phyloP scores from a whole-genome alignment of 2,329 filamentous ascomycete species.

The Xylariaceae sp. region DNA sequence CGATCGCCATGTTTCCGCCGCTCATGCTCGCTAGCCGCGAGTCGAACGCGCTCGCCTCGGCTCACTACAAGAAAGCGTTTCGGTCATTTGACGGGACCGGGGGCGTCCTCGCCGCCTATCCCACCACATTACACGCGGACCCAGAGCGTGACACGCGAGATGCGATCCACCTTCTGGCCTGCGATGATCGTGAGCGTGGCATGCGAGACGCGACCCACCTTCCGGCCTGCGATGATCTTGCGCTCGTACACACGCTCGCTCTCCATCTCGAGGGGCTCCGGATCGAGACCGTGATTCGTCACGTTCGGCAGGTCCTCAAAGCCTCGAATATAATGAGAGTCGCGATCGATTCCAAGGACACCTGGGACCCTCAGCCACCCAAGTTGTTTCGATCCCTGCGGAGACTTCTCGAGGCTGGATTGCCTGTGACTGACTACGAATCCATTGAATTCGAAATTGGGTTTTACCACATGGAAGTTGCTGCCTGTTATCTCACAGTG shows the following conservation, averaged over 20 bases:
- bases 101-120: conserved; percentile 2
- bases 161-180: not conserved
- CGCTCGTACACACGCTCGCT: not conserved
- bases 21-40: conserved; percentile 3
- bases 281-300: no score
- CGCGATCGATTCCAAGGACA: no score
- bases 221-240: not conserved
- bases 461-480: no score
- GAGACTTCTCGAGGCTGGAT: no score
- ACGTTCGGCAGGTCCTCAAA: no score
- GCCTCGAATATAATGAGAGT: no score
- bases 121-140: not conserved
- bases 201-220: not conserved
- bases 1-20: conserved; percentile 1
- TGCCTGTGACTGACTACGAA: no score
- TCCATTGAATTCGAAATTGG: no score
- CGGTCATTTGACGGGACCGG: not conserved
- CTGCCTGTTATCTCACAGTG: no score
- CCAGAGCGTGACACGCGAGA: not conserved
- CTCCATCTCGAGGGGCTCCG: not conserved
- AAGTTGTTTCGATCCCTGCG: no score
- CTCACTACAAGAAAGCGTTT: conserved; percentile 2
- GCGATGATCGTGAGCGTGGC: not conserved
- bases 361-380: no score
- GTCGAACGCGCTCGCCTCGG: not conserved